Evolutionary conservation across 163 green algal genomes (phyloP), one percentile per base, ranked within the genome.

Genomic region (Coccomyxa subellipsoidea): DNA sequence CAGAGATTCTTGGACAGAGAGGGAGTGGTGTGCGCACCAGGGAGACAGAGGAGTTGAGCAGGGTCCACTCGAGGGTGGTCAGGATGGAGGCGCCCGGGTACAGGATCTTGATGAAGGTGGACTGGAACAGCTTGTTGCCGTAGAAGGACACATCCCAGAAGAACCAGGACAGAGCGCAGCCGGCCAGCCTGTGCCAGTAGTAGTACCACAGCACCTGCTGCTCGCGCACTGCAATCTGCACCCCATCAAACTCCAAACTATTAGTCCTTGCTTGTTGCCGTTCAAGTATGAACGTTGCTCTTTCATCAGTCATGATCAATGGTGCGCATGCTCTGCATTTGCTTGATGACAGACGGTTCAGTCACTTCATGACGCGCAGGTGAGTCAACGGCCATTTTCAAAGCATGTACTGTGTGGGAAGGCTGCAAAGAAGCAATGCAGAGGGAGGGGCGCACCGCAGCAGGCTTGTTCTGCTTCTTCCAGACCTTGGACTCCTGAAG

Each of bases 101-200:
- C 38, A 93, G 85, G 54, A 92, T 82, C 10, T 81, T 77, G 66
- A 92, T 93, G 82, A 93, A 92, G 27, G 88, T 86, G 27, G 31
- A 77, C 83, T 91, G 87, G 85, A 93, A 92, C 7, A 93, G 83
- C 82, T 91, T 92, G 82, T 93, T 93, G 35, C 86, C 82, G 59
- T 94, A 95, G 82, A 94, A 95, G 35, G 89, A 89, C 77, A 93
- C 91, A 79, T 94, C 91, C 85, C 82, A 82, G 35, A 85, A 76
- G 82, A 82, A 82, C 77, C 77, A 85, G 77, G 36, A 25, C 9
- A 39, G 36, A 31, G 36, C 66, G 54, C 75, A 79, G 59, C 32
- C 76, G 9, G 82, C 8, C 38, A 82, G 69, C 18, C 82, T n/a
- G 69, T 83, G 79, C 69, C 88, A 88, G 85, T 92, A 92, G 76